Conservation (phyloP, 2,329 filamentous ascomycete species). For the Aspergillus puulaauensis region DNA sequence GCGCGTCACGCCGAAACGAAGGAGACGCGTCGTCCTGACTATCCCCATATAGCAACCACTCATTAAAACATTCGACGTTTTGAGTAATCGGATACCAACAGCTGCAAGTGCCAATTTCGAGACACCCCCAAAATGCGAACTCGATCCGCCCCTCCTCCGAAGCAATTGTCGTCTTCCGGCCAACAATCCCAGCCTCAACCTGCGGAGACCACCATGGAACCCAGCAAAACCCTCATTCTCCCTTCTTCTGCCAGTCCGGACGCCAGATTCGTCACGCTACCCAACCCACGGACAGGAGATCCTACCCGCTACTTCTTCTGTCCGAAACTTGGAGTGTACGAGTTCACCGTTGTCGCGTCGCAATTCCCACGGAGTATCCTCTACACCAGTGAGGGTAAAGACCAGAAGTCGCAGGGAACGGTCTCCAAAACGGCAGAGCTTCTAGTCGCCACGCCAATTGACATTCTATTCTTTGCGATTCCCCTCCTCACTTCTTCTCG, state of each 20-base stretch:
- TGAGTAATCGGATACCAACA: too few species aligned
- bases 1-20: background rate
- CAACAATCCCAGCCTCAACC: conserved; percentile 19
- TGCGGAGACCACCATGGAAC: conserved; percentile 25
- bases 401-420: conserved; percentile 49
- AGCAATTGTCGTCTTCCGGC: conserved; percentile 15
- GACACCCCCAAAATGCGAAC: conserved; percentile 26
- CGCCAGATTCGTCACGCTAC: conserved; percentile 56
- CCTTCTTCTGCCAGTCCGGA: conserved; percentile 53
- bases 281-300: conserved; percentile 52
- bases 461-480: conserved; percentile 80
- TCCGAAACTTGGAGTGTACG: conserved; percentile 58
- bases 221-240: conserved; percentile 56
- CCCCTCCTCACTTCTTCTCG: conserved; percentile 61
- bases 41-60: background rate
- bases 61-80: background rate
- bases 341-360: conserved; percentile 59
- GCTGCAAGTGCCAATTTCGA: background rate
- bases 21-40: background rate
- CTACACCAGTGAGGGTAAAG: conserved; percentile 44
- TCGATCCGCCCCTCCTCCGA: conserved; percentile 16
- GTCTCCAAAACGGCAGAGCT: conserved; percentile 69
- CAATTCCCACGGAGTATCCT: conserved; percentile 56
- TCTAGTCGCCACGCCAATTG: conserved; percentile 80
- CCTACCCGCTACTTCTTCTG: conserved; percentile 59